Conservation (phyloP, 176 grass and related monocot species). For the Musa acuminata region DNA sequence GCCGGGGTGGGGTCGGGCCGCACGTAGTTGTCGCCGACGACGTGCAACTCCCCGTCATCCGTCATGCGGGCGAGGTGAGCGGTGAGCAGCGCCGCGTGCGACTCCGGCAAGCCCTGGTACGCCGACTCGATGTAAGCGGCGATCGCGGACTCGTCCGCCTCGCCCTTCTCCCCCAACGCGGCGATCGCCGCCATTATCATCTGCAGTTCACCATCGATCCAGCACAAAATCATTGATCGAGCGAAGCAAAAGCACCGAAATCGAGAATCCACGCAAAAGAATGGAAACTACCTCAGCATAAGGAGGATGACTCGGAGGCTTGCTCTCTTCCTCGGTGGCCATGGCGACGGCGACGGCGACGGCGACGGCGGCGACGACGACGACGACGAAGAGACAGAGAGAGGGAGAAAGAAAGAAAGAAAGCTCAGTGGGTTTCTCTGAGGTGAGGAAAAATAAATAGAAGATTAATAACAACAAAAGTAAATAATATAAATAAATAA, state of each 20-base stretch:
- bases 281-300: slow-evolving; percentile 47
- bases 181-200: slow-evolving; percentile 69
- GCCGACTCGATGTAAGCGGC: slow-evolving; percentile 52
- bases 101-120: slow-evolving; percentile 30
- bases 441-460: slow-evolving; percentile 2
- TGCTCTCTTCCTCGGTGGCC: slow-evolving; percentile 31
- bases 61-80: slow-evolving; percentile 65
- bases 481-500: slow-evolving; percentile 7
- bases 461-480: neutral
- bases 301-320: slow-evolving; percentile 31
- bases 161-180: slow-evolving; percentile 29
- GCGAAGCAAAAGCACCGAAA: neutral
- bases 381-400: neutral
- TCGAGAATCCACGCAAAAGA: neutral
- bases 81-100: slow-evolving; percentile 39
- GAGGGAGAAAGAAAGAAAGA: neutral
- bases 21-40: slow-evolving; percentile 49
- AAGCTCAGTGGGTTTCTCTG: slow-evolving; percentile 27
- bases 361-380: neutral
- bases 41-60: slow-evolving; percentile 40
- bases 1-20: slow-evolving; percentile 21
- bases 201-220: slow-evolving; percentile 17
- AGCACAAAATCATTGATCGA: too few relatives aligned
- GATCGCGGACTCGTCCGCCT: slow-evolving; percentile 57
- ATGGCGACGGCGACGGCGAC: slow-evolving; percentile 27